Evolutionary conservation across 768 basidiomycete species (phyloP).

Genomic region (Clathrus columnatus): DNA sequence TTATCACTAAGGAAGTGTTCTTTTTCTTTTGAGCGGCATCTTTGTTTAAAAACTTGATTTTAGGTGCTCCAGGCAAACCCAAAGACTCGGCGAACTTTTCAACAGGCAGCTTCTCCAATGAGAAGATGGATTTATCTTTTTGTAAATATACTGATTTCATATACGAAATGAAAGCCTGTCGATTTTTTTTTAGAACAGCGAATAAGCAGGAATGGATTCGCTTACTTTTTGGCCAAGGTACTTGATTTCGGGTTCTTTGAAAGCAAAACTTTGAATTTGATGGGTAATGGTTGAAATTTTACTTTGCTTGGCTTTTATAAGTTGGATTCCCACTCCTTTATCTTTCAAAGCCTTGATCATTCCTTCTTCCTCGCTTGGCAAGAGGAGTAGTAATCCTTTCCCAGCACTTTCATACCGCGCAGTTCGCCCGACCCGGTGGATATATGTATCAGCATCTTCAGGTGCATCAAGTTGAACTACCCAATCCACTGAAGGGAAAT

Average conservation of each 20-base stretch:
- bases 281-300: constrained; percentile 81
- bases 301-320: constrained; percentile 82
- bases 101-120: constrained; percentile 70
- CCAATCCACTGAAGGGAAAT: constrained; percentile 97
- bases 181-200: constrained; percentile 25
- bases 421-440: constrained; percentile 93
- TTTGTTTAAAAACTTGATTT: constrained; percentile 76
- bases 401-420: constrained; percentile 90
- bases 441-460: constrained; percentile 95
- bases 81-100: constrained; percentile 82
- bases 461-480: constrained; percentile 93
- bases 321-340: constrained; percentile 63
- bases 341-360: constrained; percentile 64
- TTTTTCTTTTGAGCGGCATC: constrained; percentile 69
- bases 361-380: constrained; percentile 90
- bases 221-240: constrained; percentile 88
- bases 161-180: constrained; percentile 86
- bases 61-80: constrained; percentile 89
- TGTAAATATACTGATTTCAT: constrained; percentile 87
- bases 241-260: constrained; percentile 94
- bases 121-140: constrained; percentile 91
- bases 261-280: constrained; percentile 85
- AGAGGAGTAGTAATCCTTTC: constrained; percentile 69
- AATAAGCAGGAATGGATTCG: constrained; percentile 12
- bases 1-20: constrained; percentile 49